phyloP scores from a whole-genome alignment of 2,329 filamentous ascomycete species.

The Sporothrix variecibatus region DNA sequence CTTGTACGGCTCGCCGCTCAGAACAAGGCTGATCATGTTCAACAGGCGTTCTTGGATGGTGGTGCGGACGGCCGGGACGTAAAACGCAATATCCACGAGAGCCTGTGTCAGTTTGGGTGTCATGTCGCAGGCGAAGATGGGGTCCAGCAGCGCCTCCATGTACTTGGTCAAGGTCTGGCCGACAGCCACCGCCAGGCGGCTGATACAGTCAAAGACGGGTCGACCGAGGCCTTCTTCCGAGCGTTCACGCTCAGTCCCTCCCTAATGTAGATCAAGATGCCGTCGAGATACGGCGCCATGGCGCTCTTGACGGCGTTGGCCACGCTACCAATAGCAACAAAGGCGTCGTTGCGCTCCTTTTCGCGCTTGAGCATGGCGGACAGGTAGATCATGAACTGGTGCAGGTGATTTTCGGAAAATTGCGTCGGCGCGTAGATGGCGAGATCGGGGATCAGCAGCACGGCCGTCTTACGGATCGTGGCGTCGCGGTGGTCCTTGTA shows the following conservation, averaged over 20 bases:
- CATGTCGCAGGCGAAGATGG: constrained; percentile 94
- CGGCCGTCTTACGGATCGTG: constrained; percentile 85
- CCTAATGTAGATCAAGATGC: constrained; percentile 88
- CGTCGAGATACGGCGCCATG: constrained; percentile 92
- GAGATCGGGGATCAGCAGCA: constrained; percentile 86
- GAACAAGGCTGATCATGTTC: constrained; percentile 90
- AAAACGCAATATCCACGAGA: constrained; percentile 97
- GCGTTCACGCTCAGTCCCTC: constrained; percentile 86
- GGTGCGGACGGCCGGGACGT: constrained; percentile 90
- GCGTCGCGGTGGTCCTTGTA: constrained; percentile 91
- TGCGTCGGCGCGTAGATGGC: constrained; percentile 90
- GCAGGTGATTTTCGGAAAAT: constrained; percentile 83
- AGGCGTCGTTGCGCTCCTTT: constrained; percentile 90
- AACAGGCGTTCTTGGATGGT: constrained; percentile 92
- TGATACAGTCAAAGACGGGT: constrained; percentile 96
- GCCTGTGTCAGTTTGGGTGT: constrained; percentile 94
- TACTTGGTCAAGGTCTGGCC: constrained; percentile 98
- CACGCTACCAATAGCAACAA: constrained; percentile 93
- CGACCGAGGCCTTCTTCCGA: constrained; percentile 62
- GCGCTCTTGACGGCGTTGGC: constrained; percentile 94
- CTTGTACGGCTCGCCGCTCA: constrained; percentile 89
- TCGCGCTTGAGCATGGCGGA: constrained; percentile 93
- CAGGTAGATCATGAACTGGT: constrained; percentile 96
- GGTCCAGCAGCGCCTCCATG: constrained; percentile 91
- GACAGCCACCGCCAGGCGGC: constrained; percentile 90